Evolutionary conservation across 371 early-diverging fungal species (phyloP), one percentile per base, ranked within the genome.

Genomic region (Funneliformis caledonium): DNA sequence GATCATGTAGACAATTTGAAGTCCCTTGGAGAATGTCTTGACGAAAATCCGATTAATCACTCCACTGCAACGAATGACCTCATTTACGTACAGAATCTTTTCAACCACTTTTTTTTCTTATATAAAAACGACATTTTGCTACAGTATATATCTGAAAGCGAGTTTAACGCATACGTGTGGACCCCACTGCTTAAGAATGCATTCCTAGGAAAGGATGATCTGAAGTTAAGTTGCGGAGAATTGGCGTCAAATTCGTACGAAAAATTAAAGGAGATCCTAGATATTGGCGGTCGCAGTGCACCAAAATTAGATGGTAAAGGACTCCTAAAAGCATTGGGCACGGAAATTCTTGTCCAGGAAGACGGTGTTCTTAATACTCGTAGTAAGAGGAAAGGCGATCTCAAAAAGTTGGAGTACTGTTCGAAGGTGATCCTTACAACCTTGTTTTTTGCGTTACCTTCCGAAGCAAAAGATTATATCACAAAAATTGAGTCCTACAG

Each of bases 101-200:
- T 72, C 43, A 11, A 72, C 31, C 73, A 72, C 4, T 73, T 72
- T 6, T 73, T 50, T 52, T 73, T 45, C 16, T 73, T 73, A 73
- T 73, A 50, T 6, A 73, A 73, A 12, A 73, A 73, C 16, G 73
- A 73, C 14, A 48, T 56, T 43, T 31, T 73, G 2, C 5, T 52
- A 37, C 73, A 73, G 9, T 31, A 2, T 10, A 52, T 73, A n/a
- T 73, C 73, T 45, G 73, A 72, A 72, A 26, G 33, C 16, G 73
- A 72, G 31, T 73, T 73, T 33, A 73, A 56, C 7, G 19, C 8
- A 6, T 73, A 73, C 9, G 31, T 73, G 2, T 74, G 74, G 59
- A 56, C 56, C 2, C 52, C 74, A 31, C 8, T 73, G 33, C 0
- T 74, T 47, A 74, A 26, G 12, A 74, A 74, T 12, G 74, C 74